A percentile compares a stretch with the other conserved stretches of the same genome.
Evolutionary conservation across 805 yeast genomes (phyloP).

Genomic region (Wickerhamiella azyma): DNA sequence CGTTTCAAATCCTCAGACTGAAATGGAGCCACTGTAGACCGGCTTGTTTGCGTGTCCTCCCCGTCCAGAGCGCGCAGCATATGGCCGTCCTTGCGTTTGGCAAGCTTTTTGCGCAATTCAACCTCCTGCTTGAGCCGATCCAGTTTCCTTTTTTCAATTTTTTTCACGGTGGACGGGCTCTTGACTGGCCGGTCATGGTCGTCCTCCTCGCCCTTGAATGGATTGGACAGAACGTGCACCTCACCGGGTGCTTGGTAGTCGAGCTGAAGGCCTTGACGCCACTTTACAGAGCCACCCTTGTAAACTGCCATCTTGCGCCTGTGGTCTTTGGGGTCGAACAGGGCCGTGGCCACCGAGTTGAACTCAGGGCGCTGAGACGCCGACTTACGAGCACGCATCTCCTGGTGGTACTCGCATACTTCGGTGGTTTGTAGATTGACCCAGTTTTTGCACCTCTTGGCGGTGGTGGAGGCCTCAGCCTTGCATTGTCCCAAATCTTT

Average conservation of each 20-base stretch:
- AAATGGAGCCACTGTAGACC: slow-evolving; percentile 10
- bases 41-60: slow-evolving; percentile 11
- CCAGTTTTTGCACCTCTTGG: slow-evolving; percentile 40
- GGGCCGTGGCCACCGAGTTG: slow-evolving; percentile 40
- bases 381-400: slow-evolving; percentile 36
- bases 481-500: slow-evolving; percentile 56
- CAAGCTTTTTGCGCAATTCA: slow-evolving; percentile 26
- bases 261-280: slow-evolving; percentile 21
- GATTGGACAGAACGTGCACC: slow-evolving; percentile 14
- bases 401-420: slow-evolving; percentile 63
- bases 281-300: slow-evolving; percentile 25
- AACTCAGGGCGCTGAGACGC: slow-evolving; percentile 65
- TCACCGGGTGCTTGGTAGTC: slow-evolving; percentile 18
- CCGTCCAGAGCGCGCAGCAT: slow-evolving; percentile 18
- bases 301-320: slow-evolving; percentile 30
- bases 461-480: slow-evolving; percentile 35
- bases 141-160: slow-evolving; percentile 23
- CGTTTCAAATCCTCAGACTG: slow-evolving; percentile 17
- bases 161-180: slow-evolving; percentile 5
- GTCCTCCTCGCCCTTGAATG: neutral
- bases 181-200: slow-evolving; percentile 1
- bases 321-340: slow-evolving; percentile 41
- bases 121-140: slow-evolving; percentile 19
- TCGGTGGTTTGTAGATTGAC: slow-evolving; percentile 40
- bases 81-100: slow-evolving; percentile 18